These are phyloP conservation scores for Moringa oleifera DNA, from an alignment of 345 rosid species.

Conservation along the genomic window DNA sequence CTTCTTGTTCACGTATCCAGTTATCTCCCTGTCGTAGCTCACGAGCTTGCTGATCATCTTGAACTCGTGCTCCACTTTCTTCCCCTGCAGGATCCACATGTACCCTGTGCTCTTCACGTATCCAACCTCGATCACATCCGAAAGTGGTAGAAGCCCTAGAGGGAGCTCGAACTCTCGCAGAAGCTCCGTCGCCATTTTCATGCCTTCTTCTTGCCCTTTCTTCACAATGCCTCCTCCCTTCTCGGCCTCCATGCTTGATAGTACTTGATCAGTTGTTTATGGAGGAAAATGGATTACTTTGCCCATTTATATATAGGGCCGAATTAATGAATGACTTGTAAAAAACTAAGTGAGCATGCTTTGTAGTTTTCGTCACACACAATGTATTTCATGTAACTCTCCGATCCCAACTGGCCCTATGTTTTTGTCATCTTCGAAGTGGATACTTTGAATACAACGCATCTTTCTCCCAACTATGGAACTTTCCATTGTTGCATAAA, in stretches of 20 bases:
- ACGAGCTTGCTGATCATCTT: neutral
- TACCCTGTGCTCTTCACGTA: neutral
- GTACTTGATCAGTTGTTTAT: no score
- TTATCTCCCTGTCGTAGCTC: neutral
- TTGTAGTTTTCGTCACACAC: no score
- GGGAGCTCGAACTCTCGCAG: neutral
- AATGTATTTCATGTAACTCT: no score
- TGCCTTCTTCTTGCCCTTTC: slow-evolving; percentile 25
- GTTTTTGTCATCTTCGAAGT: no score
- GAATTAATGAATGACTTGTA: no score
- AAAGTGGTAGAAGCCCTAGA: neutral
- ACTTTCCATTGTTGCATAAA: no score
- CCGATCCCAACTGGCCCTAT: no score
- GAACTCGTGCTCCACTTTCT: neutral
- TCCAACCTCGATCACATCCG: neutral
- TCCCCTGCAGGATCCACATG: neutral
- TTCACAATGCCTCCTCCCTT: slow-evolving; percentile 27
- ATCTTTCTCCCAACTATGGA: no score
- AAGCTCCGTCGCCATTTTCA: slow-evolving; percentile 13
- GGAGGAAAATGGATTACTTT: no score
- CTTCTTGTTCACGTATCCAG: neutral
- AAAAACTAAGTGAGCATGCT: no score
- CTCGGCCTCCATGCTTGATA: neutral
- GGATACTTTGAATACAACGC: no score
- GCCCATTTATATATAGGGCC: no score